Base-by-base conservation (phyloP, 352 stramenopile genomes). In the Achlya hypogyna region DNA sequence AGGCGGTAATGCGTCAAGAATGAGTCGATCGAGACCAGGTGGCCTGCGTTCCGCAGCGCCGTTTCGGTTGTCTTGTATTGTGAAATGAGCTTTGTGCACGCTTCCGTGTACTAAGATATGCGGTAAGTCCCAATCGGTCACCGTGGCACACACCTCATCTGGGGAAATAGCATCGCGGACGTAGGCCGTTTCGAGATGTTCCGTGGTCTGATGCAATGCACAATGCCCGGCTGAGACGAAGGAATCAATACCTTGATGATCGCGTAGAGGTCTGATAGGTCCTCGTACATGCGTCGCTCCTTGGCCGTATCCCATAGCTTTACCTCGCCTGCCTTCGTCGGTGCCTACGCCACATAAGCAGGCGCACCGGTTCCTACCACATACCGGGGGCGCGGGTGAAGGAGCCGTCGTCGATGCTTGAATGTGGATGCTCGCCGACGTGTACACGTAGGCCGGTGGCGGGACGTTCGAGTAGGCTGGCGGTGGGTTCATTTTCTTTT, bases 31-130 rank as follows among this genome's bases (percentile, higher is more conserved):
- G 73, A 76, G 27, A 78, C 65, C 8, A 91, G 75, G 53, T 89
- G 89, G 12, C 86, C 81, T 38, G 85, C 78, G 22, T 89, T 72
- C 12, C 95, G 75, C 45, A 98, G 82, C 28, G 91, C 92, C 43
- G 89, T 95, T 79, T 99, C 96, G 6, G 95, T 94, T 20, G 96
- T 95, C 73, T 98, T 97, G 84, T 98, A 99, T 80, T 99, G 96
- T 22, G 91, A 97, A 69, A 99, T 98, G 8, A 99, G 79, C 74
- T 98, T 97, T 45, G 92, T 98, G 73, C 96, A 99, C 62, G 96
- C 88, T 52, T 94, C 84, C 14, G 89, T 97, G 78, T 99, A 99
- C 84, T 97, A 53, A 45, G 12, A 62, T n/a, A 31, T 23, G 47
- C 4, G 51, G 51, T 35, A 6, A n/a, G 3, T n/a, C 23, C 38